These are phyloP conservation scores for Paxillus involutus DNA, from an alignment of 768 basidiomycete species.

Conservation along the genomic window DNA sequence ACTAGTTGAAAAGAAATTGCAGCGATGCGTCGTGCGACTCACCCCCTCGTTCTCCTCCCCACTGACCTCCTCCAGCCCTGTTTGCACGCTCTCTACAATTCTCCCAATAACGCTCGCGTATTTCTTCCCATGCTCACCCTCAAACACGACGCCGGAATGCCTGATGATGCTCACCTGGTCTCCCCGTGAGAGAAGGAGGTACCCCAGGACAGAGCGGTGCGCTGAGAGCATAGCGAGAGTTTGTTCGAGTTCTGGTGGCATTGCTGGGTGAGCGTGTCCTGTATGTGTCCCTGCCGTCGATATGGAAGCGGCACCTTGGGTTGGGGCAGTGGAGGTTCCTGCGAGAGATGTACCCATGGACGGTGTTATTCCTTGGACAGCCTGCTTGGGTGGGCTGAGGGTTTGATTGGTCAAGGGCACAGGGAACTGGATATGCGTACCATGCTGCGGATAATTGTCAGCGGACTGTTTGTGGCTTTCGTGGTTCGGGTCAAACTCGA, in stretches of 20 bases:
- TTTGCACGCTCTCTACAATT: conserved; percentile 78
- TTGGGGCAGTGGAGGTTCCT: not conserved
- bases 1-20: not conserved
- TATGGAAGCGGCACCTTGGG: conserved; percentile 5
- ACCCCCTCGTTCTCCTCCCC: conserved; percentile 61
- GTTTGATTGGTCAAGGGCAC: conserved; percentile 3
- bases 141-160: conserved; percentile 82
- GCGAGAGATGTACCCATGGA: conserved; percentile 15
- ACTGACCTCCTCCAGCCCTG: conserved; percentile 77
- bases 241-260: conserved; percentile 82
- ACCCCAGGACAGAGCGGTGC: conserved; percentile 84
- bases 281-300: conserved; percentile 15
- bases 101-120: conserved; percentile 71
- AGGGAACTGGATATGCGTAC: not conserved
- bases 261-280: conserved; percentile 22
- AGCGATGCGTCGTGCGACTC: conserved; percentile 24
- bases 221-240: conserved; percentile 74
- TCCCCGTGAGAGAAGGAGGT: conserved; percentile 77
- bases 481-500: not conserved
- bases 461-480: not conserved
- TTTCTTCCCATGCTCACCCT: conserved; percentile 77
- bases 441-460: not conserved
- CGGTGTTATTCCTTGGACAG: conserved; percentile 7
- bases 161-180: conserved; percentile 78
- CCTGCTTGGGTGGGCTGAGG: conserved; percentile 16